phyloP scores from a whole-genome alignment of 108 stramenopile genomes.

The Pseudonitzschia multiseries region DNA sequence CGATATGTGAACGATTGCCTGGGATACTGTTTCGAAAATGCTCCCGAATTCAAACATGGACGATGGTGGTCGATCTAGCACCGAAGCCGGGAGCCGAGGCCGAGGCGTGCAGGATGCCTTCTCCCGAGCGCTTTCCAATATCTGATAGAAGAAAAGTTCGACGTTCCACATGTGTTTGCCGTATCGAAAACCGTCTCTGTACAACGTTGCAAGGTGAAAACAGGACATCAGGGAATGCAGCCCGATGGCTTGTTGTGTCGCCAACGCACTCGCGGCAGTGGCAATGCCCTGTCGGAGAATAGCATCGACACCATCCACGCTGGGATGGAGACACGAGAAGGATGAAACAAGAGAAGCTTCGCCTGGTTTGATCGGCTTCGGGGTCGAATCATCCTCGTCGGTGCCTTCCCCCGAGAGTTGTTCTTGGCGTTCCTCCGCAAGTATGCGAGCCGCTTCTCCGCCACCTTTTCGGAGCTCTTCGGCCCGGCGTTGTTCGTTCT shows the following conservation, averaged over 20 bases:
- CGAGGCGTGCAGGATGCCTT: slow-evolving; percentile 50
- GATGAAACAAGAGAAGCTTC: slow-evolving; percentile 66
- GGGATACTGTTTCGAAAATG: slow-evolving; percentile 35
- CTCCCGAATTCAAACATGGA: slow-evolving; percentile 45
- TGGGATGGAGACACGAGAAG: slow-evolving; percentile 67
- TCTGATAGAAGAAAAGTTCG: slow-evolving; percentile 38
- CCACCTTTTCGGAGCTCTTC: slow-evolving; percentile 53
- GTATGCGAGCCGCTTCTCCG: slow-evolving; percentile 52
- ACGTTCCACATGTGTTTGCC: slow-evolving; percentile 64
- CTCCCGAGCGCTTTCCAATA: slow-evolving; percentile 32
- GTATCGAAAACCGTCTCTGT: slow-evolving; percentile 63
- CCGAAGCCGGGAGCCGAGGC: slow-evolving; percentile 38
- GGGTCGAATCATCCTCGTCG: not conserved
- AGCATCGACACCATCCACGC: slow-evolving; percentile 61
- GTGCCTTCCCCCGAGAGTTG: slow-evolving; percentile 26
- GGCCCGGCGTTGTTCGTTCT: slow-evolving; percentile 42
- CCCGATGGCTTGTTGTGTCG: slow-evolving; percentile 43
- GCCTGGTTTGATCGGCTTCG: slow-evolving; percentile 47
- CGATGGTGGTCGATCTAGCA: slow-evolving; percentile 37
- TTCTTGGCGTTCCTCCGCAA: slow-evolving; percentile 46
- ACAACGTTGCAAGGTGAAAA: slow-evolving; percentile 58
- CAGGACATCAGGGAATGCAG: slow-evolving; percentile 55
- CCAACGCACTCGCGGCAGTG: slow-evolving; percentile 46
- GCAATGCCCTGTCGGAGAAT: slow-evolving; percentile 59
- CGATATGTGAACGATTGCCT: slow-evolving; percentile 53